Percentiles rank a stretch among this genome's conserved stretches.
Evolutionary conservation across 1,139 yeast species (phyloP).

Genomic region (Wickerhamiella infanticola): DNA sequence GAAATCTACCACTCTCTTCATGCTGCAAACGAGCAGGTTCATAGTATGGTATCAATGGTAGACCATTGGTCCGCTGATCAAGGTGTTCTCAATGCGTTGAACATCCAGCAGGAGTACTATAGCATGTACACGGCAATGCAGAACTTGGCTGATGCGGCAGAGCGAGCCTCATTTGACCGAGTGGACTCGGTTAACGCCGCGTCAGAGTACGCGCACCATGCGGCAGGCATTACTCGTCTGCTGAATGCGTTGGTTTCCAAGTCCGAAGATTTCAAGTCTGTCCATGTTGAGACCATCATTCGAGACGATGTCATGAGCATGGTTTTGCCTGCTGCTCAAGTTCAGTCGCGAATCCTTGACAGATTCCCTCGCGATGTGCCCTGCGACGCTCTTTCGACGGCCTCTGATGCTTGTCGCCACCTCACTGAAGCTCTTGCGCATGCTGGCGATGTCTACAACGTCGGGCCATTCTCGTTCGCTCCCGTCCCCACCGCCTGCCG

Average conservation of each 20-base stretch:
- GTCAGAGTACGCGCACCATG: not conserved
- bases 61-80: not conserved
- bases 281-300: not conserved
- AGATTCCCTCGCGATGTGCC: not conserved
- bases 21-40: too few species aligned
- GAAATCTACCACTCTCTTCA: too few species aligned
- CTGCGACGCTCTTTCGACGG: not conserved
- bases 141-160: not conserved
- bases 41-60: not conserved
- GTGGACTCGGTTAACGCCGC: not conserved
- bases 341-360: not conserved
- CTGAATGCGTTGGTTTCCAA: not conserved
- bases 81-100: not conserved
- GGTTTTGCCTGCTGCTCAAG: not conserved
- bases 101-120: not conserved
- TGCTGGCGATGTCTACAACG: not conserved
- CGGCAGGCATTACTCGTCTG: not conserved
- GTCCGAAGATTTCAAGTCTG: not conserved
- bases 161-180: not conserved
- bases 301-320: not conserved
- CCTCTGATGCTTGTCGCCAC: too few species aligned
- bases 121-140: not conserved
- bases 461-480: not conserved
- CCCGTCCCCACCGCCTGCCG: not conserved
- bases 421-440: too few species aligned